These are phyloP conservation scores for Beauveria sp. DNA, from an alignment of 2,329 filamentous ascomycete genomes.

Conservation along the genomic window DNA sequence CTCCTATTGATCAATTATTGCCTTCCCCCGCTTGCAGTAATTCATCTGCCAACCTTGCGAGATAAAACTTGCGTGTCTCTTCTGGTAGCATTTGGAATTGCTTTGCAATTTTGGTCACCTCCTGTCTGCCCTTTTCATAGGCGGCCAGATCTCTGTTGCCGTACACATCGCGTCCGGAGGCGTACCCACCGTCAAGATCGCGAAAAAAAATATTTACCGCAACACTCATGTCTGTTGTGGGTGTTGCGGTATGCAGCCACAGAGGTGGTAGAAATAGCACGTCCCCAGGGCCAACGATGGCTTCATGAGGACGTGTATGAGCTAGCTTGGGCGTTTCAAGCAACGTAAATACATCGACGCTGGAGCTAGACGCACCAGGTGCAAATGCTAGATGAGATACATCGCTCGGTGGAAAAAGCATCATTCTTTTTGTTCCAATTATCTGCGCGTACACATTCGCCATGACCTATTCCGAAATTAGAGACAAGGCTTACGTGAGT, in stretches of 20 bases:
- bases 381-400: slow-evolving; percentile 62
- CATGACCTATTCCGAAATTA: slow-evolving; percentile 53
- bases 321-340: slow-evolving; percentile 32
- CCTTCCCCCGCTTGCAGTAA: slow-evolving; percentile 30
- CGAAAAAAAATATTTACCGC: slow-evolving; percentile 90
- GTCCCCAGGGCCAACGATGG: slow-evolving; percentile 61
- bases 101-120: slow-evolving; percentile 59
- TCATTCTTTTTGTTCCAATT: slow-evolving; percentile 60
- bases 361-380: slow-evolving; percentile 73
- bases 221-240: slow-evolving; percentile 53
- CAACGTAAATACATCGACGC: slow-evolving; percentile 59
- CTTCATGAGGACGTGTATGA: slow-evolving; percentile 57
- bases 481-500: neutral
- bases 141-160: slow-evolving; percentile 78
- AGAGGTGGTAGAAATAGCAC: slow-evolving; percentile 73
- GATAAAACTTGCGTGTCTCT: slow-evolving; percentile 66
- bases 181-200: slow-evolving; percentile 59
- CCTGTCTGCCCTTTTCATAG: slow-evolving; percentile 73
- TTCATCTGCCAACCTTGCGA: slow-evolving; percentile 64
- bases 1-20: neutral
- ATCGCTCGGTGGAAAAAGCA: slow-evolving; percentile 73
- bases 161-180: slow-evolving; percentile 73
- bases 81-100: slow-evolving; percentile 57
- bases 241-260: slow-evolving; percentile 73
- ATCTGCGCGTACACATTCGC: slow-evolving; percentile 82